Percentiles rank a stretch among this genome's conserved stretches.
Conservation (phyloP, 495 filamentous ascomycete genomes). For the Neurospora tetrasperma region DNA sequence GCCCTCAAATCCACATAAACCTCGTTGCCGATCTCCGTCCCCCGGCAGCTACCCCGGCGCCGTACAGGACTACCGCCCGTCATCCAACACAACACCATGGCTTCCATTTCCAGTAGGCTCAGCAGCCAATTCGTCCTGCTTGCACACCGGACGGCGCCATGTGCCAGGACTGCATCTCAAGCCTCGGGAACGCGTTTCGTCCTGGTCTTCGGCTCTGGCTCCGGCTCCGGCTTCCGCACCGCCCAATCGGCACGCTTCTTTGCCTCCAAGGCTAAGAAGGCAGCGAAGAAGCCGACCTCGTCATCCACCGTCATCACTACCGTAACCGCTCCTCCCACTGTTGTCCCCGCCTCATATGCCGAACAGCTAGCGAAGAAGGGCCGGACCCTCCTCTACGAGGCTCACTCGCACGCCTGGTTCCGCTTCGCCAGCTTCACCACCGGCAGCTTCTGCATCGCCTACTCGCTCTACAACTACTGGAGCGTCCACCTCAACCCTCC, state of each 20-base stretch:
- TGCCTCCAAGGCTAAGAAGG: conserved; percentile 5
- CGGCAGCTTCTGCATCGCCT: conserved; percentile 46
- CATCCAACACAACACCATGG: conserved; percentile 8
- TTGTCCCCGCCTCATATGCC: conserved; percentile 24
- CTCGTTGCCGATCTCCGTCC: neutral
- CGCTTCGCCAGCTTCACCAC: conserved; percentile 45
- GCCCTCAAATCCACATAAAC: neutral
- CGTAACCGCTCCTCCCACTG: neutral
- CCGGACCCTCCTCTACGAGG: conserved; percentile 48
- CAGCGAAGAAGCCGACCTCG: neutral
- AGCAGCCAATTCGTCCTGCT: conserved; percentile 8
- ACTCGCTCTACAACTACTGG: conserved; percentile 46
- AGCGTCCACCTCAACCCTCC: conserved; percentile 33
- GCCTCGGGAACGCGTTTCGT: neutral
- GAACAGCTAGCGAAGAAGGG: conserved; percentile 32
- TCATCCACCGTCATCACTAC: neutral
- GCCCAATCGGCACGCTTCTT: neutral
- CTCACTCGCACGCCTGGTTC: conserved; percentile 51
- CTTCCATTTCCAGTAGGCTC: conserved; percentile 16
- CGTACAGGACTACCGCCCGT: neutral
- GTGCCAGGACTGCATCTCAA: conserved; percentile 4
- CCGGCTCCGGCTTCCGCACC: neutral
- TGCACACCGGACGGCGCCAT: conserved; percentile 6
- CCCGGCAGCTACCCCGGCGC: neutral
- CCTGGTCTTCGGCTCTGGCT: neutral